Base-by-base conservation (phyloP, 495 filamentous ascomycete genomes). In the Cercophora newfieldiana region DNA sequence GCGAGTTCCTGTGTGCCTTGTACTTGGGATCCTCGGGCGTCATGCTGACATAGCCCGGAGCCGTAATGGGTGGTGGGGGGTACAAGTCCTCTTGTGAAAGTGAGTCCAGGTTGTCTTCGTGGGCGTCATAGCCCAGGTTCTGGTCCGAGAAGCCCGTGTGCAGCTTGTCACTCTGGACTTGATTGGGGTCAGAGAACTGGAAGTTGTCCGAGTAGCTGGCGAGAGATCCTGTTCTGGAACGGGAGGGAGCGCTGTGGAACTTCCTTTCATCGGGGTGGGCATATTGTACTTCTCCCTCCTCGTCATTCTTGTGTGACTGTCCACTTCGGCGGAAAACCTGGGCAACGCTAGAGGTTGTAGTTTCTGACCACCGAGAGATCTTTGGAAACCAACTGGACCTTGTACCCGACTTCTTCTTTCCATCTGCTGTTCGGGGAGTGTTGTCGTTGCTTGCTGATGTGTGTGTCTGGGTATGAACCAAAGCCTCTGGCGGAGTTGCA, bases 321-420 rank as follows among this genome's bases (percentile, higher is more conserved):
- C 79, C 78, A 67, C 83, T 86, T 37, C 77, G 79, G 53, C 84
- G 78, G 73, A 86, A 86, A 12, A 80, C 79, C 56, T 76, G 75
- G 55, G 79, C 75, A 14, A 85, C 72, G 66, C 79, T 85, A 0
- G 96, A 95, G 24, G 93, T 85, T 4, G 95, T 98, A 22, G 95
- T 97, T 77, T 95, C 94, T 3, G 94, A 97, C 95, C 95, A 99
- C 30, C 95, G 88, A 14, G 96, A 98, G 65, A 97, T 91, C 77
- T 94, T 96, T 25, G 93, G 91, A 79, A 93, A 83, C 80, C 84
- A 95, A 74, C 96, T 89, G 3, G 92, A 95, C 16, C 93, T 94
- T 70, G 86, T 89, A 76, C 86, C 91, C 12, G 92, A 95, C 76
- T 96, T 96, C 80, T 97, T 97, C 70, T 89, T 88, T 64, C 86